Evolutionary conservation across 2,329 filamentous ascomycete genomes (phyloP).

Genomic region (Stagonosporopsis vannaccii): DNA sequence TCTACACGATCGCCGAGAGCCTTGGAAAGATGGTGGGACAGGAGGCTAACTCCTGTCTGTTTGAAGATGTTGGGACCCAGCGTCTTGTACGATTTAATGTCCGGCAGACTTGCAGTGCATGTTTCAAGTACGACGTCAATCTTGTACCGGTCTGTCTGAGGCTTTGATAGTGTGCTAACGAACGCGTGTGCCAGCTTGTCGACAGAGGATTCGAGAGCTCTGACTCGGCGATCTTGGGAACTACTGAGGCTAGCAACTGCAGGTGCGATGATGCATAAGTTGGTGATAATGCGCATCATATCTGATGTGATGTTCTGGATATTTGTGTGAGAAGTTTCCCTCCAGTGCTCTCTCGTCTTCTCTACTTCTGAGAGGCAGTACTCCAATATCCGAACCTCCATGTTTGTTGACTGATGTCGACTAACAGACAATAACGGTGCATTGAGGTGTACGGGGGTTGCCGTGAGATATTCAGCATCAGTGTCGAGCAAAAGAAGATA

Average conservation of each 20-base stretch:
- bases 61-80: conserved; percentile 30
- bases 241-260: conserved; percentile 38
- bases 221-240: conserved; percentile 31
- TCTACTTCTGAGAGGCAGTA: conserved; percentile 57
- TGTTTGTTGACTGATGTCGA: conserved; percentile 31
- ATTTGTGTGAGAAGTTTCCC: conserved; percentile 50
- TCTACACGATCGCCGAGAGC: conserved; percentile 39
- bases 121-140: conserved; percentile 53
- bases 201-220: conserved; percentile 30
- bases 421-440: conserved; percentile 16
- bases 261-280: conserved; percentile 55
- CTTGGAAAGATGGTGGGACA: conserved; percentile 41
- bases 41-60: conserved; percentile 43
- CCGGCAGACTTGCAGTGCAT: conserved; percentile 44
- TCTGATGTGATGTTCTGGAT: conserved; percentile 58
- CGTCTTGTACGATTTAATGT: conserved; percentile 25
- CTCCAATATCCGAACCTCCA: conserved; percentile 51
- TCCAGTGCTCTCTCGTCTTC: conserved; percentile 54
- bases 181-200: conserved; percentile 40
- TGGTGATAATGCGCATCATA: conserved; percentile 58
- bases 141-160: conserved; percentile 53
- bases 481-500: conserved; percentile 58
- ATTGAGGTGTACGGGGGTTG: not conserved
- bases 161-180: conserved; percentile 43
- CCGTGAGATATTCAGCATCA: conserved; percentile 12